Conservation (phyloP, 768 basidiomycete species). For the Mycena galopus region DNA sequence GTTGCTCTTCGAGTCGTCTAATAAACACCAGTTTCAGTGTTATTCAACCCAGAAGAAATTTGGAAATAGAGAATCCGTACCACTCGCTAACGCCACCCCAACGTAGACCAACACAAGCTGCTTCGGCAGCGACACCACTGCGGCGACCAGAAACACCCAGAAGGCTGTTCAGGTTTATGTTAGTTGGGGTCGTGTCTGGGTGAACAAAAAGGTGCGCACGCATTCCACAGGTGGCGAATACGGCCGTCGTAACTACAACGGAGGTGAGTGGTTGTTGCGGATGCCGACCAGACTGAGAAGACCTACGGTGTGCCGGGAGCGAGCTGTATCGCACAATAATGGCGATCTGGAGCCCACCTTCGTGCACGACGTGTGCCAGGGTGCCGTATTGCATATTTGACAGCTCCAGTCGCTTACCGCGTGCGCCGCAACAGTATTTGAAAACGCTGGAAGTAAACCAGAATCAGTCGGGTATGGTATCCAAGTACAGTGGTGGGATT, state of each 20-base stretch:
- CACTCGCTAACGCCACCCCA: constrained; percentile 51
- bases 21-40: background rate
- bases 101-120: constrained; percentile 79
- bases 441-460: constrained; percentile 44
- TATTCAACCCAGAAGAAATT: background rate
- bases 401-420: constrained; percentile 53
- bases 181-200: background rate
- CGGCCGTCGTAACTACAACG: constrained; percentile 71
- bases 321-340: constrained; percentile 47
- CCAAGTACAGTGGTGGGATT: background rate
- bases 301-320: constrained; percentile 42
- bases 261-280: background rate
- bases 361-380: constrained; percentile 52
- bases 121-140: constrained; percentile 71
- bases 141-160: constrained; percentile 67
- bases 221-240: constrained; percentile 77
- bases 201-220: background rate
- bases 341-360: constrained; percentile 57
- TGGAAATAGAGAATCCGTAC: background rate
- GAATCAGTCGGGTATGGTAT: background rate
- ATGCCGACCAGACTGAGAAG: background rate
- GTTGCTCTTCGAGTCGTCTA: background rate
- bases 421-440: constrained; percentile 51
- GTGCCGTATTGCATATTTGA: constrained; percentile 52
- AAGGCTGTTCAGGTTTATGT: constrained; percentile 47